Evolutionary conservation across 495 filamentous ascomycete species (phyloP).

Genomic region (Choiromyces venosus): DNA sequence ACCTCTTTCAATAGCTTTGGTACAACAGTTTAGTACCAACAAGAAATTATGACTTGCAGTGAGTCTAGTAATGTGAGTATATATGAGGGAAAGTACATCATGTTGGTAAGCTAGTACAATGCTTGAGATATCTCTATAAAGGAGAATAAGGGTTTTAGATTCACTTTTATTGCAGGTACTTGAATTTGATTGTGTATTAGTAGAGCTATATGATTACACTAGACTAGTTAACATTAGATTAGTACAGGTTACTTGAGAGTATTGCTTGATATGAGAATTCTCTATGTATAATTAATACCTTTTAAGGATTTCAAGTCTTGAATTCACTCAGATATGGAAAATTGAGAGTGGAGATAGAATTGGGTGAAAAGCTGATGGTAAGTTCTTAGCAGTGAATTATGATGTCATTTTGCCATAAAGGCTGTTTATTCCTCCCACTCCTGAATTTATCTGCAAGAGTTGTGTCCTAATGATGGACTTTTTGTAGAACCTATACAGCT

Average conservation of each 20-base stretch:
- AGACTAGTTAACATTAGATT: constrained; percentile 32
- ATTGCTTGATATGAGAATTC: constrained; percentile 43
- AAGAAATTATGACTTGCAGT: constrained; percentile 45
- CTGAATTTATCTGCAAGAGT: no score
- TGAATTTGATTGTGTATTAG: no score
- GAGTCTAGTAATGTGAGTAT: constrained; percentile 42
- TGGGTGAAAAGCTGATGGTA: constrained; percentile 32
- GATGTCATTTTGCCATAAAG: constrained; percentile 34
- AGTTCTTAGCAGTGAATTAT: constrained; percentile 41
- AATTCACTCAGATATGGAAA: constrained; percentile 42
- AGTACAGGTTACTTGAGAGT: constrained; percentile 41
- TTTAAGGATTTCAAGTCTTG: constrained; percentile 42
- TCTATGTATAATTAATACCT: constrained; percentile 43
- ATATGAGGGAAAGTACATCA: constrained; percentile 43
- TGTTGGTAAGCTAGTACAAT: constrained; percentile 46
- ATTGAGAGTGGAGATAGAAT: constrained; percentile 39
- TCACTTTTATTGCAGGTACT: constrained; percentile 43
- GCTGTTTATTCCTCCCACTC: constrained; percentile 10
- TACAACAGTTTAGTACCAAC: constrained; percentile 44
- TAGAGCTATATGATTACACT: constrained; percentile 40
- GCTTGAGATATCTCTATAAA: no score
- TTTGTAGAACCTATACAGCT: constrained; percentile 8
- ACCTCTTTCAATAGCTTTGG: constrained; percentile 41
- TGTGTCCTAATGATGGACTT: constrained; percentile 23
- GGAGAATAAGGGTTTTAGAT: constrained; percentile 41